Base-by-base conservation (phyloP, 768 basidiomycete species). In the Lentinula lateritia region DNA sequence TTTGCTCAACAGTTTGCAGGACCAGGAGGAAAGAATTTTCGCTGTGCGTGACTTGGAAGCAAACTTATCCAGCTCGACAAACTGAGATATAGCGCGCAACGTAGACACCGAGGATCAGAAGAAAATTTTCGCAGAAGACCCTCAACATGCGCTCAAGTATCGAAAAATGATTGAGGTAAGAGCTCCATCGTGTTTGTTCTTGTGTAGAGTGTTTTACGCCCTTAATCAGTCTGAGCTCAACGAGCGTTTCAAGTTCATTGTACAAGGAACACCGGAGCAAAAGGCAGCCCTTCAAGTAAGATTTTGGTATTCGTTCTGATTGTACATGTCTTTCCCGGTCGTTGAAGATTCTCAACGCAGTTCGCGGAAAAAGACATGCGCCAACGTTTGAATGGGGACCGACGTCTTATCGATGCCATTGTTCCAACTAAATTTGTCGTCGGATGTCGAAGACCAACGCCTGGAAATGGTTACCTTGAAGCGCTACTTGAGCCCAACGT, bases 381-480 rank as follows among this genome's bases (percentile, higher is more conserved):
- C 18, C 38, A 57, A 18, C 66, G 68, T 10, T 60, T 69, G 15
- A 62, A 58, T 28, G 63, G 60, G 5, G 35, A 68, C 35, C 50
- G 66, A 45, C 62, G 66, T 1, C 45, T 68, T 7, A 66, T 68
- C 16, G 59, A 68, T 15, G 66, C 65, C 38, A 68, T 81, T 23
- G 67, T 80, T 3, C 79, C 81, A 16, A 65, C 63, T 13, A 63
- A 74, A 23, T 83, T 81, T 61, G 69, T 74, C 8, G 78, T 82
- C 18, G 77, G 74, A 3, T 83, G 81, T 68, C 72, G 80, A 32
- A 71, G 82, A 15, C 72, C 81, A 13, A 84, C 82, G 0, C 79
- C 80, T 2, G 82, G 80, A 1, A 79, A 79, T 3, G 81, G 82
- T 7, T 84, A 81, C 63, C 72, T 83, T 46, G 79, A 83, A 62